Evolutionary conservation across 768 basidiomycete species (phyloP).

Genomic region (Pleurotus ostreatus): DNA sequence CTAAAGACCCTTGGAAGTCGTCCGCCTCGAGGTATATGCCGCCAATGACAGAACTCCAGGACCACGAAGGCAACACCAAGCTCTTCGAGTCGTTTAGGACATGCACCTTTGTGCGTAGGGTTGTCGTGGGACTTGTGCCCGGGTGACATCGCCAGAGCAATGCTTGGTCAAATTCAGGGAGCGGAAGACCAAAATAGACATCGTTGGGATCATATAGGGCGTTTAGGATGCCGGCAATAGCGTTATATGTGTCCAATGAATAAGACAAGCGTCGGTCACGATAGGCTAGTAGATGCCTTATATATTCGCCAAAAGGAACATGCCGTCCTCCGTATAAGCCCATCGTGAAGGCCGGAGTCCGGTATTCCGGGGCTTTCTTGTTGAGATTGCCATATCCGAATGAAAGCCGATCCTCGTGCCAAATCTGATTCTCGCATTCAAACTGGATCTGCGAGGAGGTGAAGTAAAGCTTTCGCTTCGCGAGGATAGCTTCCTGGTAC

Average conservation of each 20-base stretch:
- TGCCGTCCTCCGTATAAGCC: not conserved
- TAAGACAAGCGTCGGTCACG: not conserved
- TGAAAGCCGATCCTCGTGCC: not conserved
- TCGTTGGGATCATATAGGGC: not conserved
- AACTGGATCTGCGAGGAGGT: not conserved
- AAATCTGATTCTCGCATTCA: not conserved
- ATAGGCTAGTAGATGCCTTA: not conserved
- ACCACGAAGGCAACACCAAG: not conserved
- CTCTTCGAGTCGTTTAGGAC: not conserved
- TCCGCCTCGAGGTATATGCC: not conserved
- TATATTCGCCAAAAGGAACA: not conserved
- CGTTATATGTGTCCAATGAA: not conserved
- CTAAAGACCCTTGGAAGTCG: not conserved
- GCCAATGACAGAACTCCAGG: not conserved
- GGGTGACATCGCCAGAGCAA: not conserved
- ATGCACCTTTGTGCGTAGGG: not conserved
- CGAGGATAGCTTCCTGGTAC: conserved; percentile 1
- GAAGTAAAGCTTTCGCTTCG: conserved; percentile 2
- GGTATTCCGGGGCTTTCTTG: not conserved
- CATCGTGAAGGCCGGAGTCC: not conserved
- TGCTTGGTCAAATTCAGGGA: not conserved
- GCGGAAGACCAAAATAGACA: not conserved
- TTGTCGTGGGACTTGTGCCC: not conserved
- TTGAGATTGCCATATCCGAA: not conserved
- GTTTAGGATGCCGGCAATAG: not conserved